A percentile compares a stretch with the other conserved stretches of the same genome.
Conservation (phyloP, 805 yeast genomes). For the Candida bentonensis region DNA sequence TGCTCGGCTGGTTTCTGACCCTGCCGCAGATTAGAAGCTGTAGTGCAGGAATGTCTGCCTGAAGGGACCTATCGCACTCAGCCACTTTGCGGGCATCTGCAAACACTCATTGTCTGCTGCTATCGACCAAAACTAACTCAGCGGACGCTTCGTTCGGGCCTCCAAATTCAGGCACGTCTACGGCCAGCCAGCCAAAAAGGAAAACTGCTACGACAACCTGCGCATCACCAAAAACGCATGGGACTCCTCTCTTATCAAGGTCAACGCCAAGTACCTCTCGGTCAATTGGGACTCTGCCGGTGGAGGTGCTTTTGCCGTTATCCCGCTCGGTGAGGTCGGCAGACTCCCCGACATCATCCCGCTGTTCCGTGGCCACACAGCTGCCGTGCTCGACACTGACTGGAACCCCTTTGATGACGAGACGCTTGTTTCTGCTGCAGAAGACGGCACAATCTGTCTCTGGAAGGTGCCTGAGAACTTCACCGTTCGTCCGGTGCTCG, state of each 20-base stretch:
- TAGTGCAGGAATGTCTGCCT: no score
- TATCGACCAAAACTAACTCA: conserved; percentile 7
- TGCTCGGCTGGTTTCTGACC: no score
- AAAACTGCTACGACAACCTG: conserved; percentile 55
- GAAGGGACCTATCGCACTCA: no score
- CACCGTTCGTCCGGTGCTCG: conserved; percentile 42
- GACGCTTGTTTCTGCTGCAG: conserved; percentile 66
- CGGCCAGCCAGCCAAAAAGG: conserved; percentile 73
- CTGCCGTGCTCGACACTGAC: conserved; percentile 88
- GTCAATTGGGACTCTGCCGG: conserved; percentile 92
- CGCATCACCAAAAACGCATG: conserved; percentile 65
- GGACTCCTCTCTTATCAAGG: conserved; percentile 82
- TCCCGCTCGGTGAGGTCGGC: conserved; percentile 76
- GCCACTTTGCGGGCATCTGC: no score
- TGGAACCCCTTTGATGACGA: conserved; percentile 82
- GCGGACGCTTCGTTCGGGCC: conserved; percentile 75
- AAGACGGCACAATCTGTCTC: conserved; percentile 66
- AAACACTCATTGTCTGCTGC: no score
- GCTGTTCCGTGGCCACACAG: conserved; percentile 89
- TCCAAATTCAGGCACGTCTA: conserved; percentile 93
- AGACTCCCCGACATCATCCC: conserved; percentile 91
- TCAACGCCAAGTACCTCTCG: conserved; percentile 74
- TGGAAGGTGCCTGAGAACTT: conserved; percentile 83
- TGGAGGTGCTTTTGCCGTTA: conserved; percentile 94
- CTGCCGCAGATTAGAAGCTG: no score